A percentile compares a stretch with the other conserved stretches of the same genome.
These are phyloP conservation scores for Yarrowia yakushimensis DNA, from an alignment of 805 yeast species.

Conservation along the genomic window DNA sequence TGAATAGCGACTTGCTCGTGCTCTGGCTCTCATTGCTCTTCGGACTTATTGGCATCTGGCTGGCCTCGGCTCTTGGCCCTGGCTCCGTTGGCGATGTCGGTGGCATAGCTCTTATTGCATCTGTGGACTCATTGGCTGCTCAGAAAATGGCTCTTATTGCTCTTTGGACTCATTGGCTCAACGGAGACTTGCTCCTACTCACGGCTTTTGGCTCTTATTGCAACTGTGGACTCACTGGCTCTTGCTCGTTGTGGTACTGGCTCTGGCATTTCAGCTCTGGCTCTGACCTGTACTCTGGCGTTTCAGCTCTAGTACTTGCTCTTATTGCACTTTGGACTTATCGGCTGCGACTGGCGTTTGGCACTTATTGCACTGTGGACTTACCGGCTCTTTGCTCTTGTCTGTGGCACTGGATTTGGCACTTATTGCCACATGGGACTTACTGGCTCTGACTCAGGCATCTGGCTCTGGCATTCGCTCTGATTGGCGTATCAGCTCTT, in stretches of 20 bases:
- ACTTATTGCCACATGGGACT: background rate
- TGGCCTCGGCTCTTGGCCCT: background rate
- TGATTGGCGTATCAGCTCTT: too few species aligned
- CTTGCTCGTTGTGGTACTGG: background rate
- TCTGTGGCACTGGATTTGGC: background rate
- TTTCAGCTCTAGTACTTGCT: background rate
- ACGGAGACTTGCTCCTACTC: too few species aligned
- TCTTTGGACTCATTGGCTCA: background rate
- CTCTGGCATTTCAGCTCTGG: background rate
- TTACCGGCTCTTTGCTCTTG: background rate
- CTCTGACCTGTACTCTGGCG: background rate
- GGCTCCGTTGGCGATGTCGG: background rate
- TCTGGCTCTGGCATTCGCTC: too few species aligned
- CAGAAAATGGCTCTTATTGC: background rate
- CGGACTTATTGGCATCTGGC: background rate
- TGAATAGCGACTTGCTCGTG: background rate
- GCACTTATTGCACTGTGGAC: too few species aligned
- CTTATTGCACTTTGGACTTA: too few species aligned
- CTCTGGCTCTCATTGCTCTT: background rate
- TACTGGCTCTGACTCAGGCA: constrained; percentile 1
- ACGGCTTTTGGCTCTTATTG: background rate
- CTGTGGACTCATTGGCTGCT: background rate
- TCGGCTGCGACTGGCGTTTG: too few species aligned
- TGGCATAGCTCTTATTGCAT: background rate
- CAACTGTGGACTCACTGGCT: background rate